phyloP scores from a whole-genome alignment of 345 rosid genomes.

The Populus simonii region DNA sequence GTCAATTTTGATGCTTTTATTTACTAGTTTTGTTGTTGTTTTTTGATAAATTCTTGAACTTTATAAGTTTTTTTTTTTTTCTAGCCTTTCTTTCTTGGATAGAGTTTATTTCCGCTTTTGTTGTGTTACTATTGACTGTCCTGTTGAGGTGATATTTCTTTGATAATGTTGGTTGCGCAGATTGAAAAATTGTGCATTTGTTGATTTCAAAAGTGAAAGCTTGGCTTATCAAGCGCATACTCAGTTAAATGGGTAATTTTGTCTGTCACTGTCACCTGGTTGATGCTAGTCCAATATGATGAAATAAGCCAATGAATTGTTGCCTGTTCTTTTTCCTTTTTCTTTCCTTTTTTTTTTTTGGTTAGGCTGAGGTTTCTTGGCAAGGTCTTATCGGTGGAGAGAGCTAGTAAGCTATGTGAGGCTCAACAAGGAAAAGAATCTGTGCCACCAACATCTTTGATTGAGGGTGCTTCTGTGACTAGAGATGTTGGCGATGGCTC shows the following conservation, averaged over 20 bases:
- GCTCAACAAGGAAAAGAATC: constrained; percentile 39
- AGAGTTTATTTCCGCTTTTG: background rate
- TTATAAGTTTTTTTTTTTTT: background rate
- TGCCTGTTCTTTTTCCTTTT: constrained; percentile 1
- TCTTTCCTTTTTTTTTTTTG: constrained; percentile 18
- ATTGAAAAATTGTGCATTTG: constrained; percentile 77
- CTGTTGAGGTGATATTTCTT: background rate
- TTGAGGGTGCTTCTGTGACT: constrained; percentile 32
- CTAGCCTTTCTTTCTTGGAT: background rate
- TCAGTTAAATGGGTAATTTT: constrained; percentile 70
- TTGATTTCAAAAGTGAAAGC: constrained; percentile 73
- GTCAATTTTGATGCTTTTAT: too few species aligned
- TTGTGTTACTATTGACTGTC: background rate
- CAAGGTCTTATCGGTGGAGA: constrained; percentile 74
- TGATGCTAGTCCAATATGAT: background rate
- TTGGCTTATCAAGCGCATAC: constrained; percentile 78
- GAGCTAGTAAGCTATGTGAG: constrained; percentile 53
- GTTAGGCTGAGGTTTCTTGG: constrained; percentile 88
- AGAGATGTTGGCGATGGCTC: constrained; percentile 26
- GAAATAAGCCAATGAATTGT: constrained; percentile 8
- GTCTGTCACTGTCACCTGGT: background rate
- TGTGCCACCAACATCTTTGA: constrained; percentile 18
- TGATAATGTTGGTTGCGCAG: constrained; percentile 30
- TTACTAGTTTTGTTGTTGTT: background rate
- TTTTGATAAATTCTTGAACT: too few species aligned